Evolutionary conservation across 345 rosid species (phyloP).

Genomic region (Cardiospermum halicacabum): DNA sequence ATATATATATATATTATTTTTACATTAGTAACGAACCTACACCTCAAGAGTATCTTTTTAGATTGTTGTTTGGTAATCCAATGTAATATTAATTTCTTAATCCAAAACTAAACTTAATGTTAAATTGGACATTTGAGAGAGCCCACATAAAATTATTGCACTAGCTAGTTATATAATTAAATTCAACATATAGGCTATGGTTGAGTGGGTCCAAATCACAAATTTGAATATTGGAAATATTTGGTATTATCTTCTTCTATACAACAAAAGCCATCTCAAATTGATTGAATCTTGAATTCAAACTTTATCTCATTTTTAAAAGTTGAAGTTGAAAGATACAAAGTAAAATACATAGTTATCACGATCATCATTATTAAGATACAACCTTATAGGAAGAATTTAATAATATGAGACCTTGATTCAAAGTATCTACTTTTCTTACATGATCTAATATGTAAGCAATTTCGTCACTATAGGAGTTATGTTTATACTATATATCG

Average conservation of each 20-base stretch:
- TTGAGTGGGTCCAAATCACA: background rate
- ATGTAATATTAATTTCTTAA: too few relatives aligned
- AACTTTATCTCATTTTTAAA: background rate
- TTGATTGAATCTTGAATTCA: background rate
- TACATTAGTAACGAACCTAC: too few relatives aligned
- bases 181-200: too few relatives aligned
- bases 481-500: too few relatives aligned
- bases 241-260: background rate
- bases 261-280: background rate
- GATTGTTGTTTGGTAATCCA: too few relatives aligned
- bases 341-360: background rate
- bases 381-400: background rate
- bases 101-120: too few relatives aligned
- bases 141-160: too few relatives aligned
- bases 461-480: too few relatives aligned
- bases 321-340: background rate
- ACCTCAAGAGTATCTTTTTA: too few relatives aligned
- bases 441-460: background rate
- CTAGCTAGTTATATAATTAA: too few relatives aligned
- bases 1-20: too few relatives aligned
- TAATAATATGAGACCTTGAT: background rate
- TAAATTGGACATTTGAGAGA: too few relatives aligned
- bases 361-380: background rate
- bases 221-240: background rate
- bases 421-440: background rate